Evolutionary conservation across 495 filamentous ascomycete species (phyloP).

Genomic region (Neurospora discreta): DNA sequence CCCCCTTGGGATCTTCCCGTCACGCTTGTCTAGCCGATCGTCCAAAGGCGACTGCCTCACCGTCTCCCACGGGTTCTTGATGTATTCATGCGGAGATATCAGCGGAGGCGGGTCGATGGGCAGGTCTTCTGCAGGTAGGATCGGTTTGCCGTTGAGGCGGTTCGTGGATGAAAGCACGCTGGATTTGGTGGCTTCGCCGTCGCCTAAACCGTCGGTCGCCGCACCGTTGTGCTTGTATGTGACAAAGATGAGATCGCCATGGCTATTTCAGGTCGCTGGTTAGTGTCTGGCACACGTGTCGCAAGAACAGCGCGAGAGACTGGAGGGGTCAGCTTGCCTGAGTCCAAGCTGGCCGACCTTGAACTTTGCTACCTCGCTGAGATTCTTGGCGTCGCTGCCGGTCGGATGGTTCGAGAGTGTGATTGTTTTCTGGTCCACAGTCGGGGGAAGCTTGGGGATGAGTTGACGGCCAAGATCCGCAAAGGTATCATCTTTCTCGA

Average conservation of each 20-base stretch:
- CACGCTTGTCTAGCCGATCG: slow-evolving; percentile 70
- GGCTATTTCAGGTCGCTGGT: slow-evolving; percentile 35
- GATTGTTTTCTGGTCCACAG: slow-evolving; percentile 63
- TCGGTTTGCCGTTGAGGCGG: slow-evolving; percentile 67
- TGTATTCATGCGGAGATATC: slow-evolving; percentile 46
- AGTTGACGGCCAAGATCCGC: slow-evolving; percentile 39
- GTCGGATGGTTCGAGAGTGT: slow-evolving; percentile 70
- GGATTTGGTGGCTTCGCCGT: slow-evolving; percentile 28
- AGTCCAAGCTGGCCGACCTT: slow-evolving; percentile 61
- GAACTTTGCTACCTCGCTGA: slow-evolving; percentile 55
- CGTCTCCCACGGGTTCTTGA: slow-evolving; percentile 88
- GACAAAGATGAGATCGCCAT: slow-evolving; percentile 84
- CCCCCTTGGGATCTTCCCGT: slow-evolving; percentile 81
- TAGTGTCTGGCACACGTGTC: slow-evolving; percentile 3
- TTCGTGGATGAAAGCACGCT: slow-evolving; percentile 36
- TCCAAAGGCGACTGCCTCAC: slow-evolving; percentile 81
- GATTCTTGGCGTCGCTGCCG: slow-evolving; percentile 58
- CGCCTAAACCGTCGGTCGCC: slow-evolving; percentile 19
- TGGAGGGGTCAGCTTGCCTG: slow-evolving; percentile 36
- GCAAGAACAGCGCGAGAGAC: background rate
- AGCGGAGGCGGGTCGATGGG: slow-evolving; percentile 49
- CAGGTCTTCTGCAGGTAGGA: slow-evolving; percentile 55
- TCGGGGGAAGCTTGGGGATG: slow-evolving; percentile 35
- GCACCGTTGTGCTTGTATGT: slow-evolving; percentile 50
- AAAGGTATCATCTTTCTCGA: slow-evolving; percentile 48